Base-by-base conservation (phyloP, 179 eudicot species). In the Silene vulgaris region DNA sequence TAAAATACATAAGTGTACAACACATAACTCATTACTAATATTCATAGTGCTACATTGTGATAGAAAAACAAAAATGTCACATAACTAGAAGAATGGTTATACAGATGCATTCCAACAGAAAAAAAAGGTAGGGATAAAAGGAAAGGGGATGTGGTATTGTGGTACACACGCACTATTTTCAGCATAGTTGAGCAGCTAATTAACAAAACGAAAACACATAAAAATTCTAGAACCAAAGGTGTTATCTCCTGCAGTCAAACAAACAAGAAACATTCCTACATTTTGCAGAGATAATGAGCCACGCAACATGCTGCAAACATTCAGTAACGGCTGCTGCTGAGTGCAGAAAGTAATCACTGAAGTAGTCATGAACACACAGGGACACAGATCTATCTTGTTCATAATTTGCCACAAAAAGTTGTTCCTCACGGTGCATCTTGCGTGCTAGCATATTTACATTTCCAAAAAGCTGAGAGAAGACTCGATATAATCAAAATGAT, bases 351-450 rank as follows among this genome's bases (percentile, higher is more conserved):
- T 60, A 11, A 35, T 13, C 40, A 5, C 11, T 26, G 23, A 8
- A 61, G 26, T 26, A 21, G 65, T 61, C 1, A 26, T 28, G 7
- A 8, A 5, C 37, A 64, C 37, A 64, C 6, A 56, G 60, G n/a
- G 60, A 56, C 68, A 64, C 40, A 28, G 35, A 13, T 64, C 68
- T 28, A 64, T 1, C 68, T 14, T 56, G 60, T n/a, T 64, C 68
- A 26, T 28, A 28, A 11, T 64, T 64, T 63, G 14, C 68, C 28
- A 23, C 26, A 63, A 12, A 63, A 23, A 63, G 4, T 8, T 63
- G 67, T 23, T 26, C 67, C n/a, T 8, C 32, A 26, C n/a, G 28
- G 30, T 11, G 17, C 67, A 63, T 63, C 67, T 63, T 63, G 37
- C 67, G 28, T 9, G 67, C 67, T 63, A 63, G 26, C 67, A 26